phyloP scores from a whole-genome alignment of 345 rosid genomes.

The Xanthoceras sorbifolium region DNA sequence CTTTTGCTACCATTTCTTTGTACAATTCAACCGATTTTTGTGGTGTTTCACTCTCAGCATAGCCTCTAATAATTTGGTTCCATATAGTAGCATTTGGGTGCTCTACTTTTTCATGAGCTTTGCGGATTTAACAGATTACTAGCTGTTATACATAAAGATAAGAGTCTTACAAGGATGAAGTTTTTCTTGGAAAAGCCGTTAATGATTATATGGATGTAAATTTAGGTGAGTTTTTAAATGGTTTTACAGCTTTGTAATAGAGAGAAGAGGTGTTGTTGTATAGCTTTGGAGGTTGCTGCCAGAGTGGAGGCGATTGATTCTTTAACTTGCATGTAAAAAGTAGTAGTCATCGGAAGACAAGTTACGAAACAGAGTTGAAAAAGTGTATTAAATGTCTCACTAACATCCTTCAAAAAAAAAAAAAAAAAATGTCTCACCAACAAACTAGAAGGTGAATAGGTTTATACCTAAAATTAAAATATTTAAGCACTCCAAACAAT shows the following conservation, averaged over 20 bases:
- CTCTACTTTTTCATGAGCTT: conserved; percentile 23
- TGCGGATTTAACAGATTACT: conserved; percentile 8
- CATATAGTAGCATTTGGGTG: conserved; percentile 45
- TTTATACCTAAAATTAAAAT: too few relatives aligned
- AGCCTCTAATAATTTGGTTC: conserved; percentile 56
- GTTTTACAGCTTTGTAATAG: conserved; percentile 30
- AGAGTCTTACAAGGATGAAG: conserved; percentile 35
- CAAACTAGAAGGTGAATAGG: too few relatives aligned
- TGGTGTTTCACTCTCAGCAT: conserved; percentile 32
- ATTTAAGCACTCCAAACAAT: too few relatives aligned
- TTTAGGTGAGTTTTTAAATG: conserved; percentile 22
- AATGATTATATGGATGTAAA: conserved; percentile 37
- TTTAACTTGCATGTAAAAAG: conserved; percentile 29
- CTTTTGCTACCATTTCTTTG: conserved; percentile 38
- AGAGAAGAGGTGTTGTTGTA: conserved; percentile 39
- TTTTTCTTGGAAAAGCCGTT: conserved; percentile 40
- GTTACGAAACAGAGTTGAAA: background rate
- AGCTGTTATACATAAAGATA: conserved; percentile 34
- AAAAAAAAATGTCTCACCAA: too few relatives aligned
- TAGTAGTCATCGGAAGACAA: background rate
- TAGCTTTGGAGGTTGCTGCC: conserved; percentile 28
- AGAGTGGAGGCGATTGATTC: conserved; percentile 18
- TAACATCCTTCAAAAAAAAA: too few relatives aligned
- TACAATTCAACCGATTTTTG: conserved; percentile 33
- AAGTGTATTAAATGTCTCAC: too few relatives aligned